Base-by-base conservation (phyloP, 345 rosid species). In the Streptanthus diversifolius region DNA sequence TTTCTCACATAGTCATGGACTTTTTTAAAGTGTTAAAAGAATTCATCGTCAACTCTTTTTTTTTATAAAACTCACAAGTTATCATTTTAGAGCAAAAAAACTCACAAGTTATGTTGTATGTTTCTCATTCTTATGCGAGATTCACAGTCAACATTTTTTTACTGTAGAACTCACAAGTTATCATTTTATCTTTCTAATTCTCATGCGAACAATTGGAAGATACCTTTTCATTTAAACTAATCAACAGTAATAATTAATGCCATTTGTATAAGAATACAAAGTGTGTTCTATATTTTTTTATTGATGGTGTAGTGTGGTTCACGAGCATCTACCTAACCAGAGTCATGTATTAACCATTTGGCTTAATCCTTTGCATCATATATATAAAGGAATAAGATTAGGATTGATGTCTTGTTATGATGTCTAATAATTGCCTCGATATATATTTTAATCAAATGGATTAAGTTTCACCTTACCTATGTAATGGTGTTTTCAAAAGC, bases 311-410 rank as follows among this genome's bases (percentile, higher is more conserved):
- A 63, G 51, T 65, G 77, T 65, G 72, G 72, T 73, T 45, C 71
- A 74, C 56, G 64, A 75, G 74, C 79, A 75, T 61, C 27, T 61
- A 75, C 79, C 70, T 61, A 75, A 53, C 64, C 1, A 51, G 40
- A 39, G 63, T 25, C 47, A 64, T 64, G 4, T 4, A 65, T 73
- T 33, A 57, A 74, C 51, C 43, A 74, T 74, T 74, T 48, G 44
- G 35, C 61, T 30, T 74, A 49, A 66, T 66, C 19, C 61, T 57
- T 57, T 66, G 61, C 48, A 58, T 35, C 67, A 74, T 58, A 39
- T 58, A 66, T 48, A 6, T 48, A n/a, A 63, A 64, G 57, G 57
- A 73, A 35, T 54, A 35, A 33, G 51, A 56, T 73, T 73, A 64
- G 48, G 71, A 54, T 73, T 2, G 15, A 64, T 44, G 30, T 73